These are phyloP conservation scores for Huntiella abstrusa DNA, from an alignment of 2,329 filamentous ascomycete species.

Conservation along the genomic window DNA sequence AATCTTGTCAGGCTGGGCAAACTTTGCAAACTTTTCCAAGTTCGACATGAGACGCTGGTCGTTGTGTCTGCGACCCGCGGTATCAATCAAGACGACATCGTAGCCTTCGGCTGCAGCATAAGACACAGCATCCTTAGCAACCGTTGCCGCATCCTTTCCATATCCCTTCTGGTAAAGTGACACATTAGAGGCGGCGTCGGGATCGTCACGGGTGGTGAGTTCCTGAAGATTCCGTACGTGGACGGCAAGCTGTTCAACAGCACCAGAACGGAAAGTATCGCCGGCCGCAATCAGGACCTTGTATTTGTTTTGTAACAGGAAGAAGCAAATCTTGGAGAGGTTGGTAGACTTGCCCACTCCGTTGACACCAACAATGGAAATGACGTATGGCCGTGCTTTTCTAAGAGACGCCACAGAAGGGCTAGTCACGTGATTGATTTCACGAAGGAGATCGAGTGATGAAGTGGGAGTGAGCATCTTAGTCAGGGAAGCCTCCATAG, in stretches of 20 bases:
- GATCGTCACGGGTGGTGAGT: conserved; percentile 53
- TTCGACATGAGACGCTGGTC: conserved; percentile 91
- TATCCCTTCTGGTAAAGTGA: conserved; percentile 96
- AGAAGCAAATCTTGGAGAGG: conserved; percentile 94
- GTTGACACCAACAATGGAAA: conserved; percentile 96
- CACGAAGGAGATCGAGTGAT: conserved; percentile 81
- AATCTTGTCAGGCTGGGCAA: conserved; percentile 93
- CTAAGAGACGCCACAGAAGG: conserved; percentile 44
- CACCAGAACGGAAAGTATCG: conserved; percentile 92
- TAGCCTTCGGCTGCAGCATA: conserved; percentile 58
- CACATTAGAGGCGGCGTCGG: conserved; percentile 43
- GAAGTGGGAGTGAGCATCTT: conserved; percentile 94
- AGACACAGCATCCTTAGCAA: conserved; percentile 82
- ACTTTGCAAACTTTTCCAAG: conserved; percentile 91
- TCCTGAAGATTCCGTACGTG: conserved; percentile 90
- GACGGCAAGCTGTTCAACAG: conserved; percentile 89
- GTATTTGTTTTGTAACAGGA: conserved; percentile 92
- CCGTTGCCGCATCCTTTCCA: conserved; percentile 88
- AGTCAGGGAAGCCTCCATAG: conserved; percentile 79
- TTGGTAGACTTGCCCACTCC: conserved; percentile 97
- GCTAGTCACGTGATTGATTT: conserved; percentile 63
- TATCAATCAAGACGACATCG: conserved; percentile 94
- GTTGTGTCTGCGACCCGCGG: conserved; percentile 84
- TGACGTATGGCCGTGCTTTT: conserved; percentile 69
- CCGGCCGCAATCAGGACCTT: conserved; percentile 84